Evolutionary conservation across 2,329 filamentous ascomycete species (phyloP).

Genomic region (Pseudocercospora pini-densiflorae): DNA sequence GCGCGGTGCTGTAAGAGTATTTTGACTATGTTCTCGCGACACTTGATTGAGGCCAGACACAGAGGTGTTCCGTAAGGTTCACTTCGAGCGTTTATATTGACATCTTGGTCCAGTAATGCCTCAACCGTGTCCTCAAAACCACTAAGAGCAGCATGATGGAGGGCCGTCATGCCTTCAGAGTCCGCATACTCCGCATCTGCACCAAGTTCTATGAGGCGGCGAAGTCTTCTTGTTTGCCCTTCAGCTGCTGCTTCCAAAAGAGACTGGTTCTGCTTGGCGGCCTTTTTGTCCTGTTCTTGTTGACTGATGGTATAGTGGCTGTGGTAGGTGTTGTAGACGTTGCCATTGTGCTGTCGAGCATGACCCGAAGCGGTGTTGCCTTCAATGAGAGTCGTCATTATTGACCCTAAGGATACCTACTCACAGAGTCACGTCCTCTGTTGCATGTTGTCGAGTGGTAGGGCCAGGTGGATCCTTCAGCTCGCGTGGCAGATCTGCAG

Average conservation of each 20-base stretch:
- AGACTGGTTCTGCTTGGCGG: background rate
- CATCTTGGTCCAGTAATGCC: background rate
- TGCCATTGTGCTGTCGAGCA: constrained; percentile 12
- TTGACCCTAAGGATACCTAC: no score
- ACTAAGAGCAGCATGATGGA: constrained; percentile 20
- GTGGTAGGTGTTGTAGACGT: constrained; percentile 14
- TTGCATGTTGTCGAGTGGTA: background rate
- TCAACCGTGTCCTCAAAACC: constrained; percentile 17
- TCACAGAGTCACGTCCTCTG: background rate
- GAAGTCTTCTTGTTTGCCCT: constrained; percentile 16
- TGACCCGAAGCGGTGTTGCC: background rate
- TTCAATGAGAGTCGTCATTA: background rate
- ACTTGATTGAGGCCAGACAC: constrained; percentile 1
- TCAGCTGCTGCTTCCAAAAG: constrained; percentile 13
- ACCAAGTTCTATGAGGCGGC: constrained; percentile 9
- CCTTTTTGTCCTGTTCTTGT: constrained; percentile 10
- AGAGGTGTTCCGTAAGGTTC: constrained; percentile 11
- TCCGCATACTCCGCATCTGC: constrained; percentile 3
- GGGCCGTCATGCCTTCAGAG: constrained; percentile 11
- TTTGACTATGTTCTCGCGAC: background rate
- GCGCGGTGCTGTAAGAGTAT: background rate
- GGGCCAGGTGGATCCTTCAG: background rate
- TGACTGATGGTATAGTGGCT: constrained; percentile 10
- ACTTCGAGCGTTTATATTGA: constrained; percentile 18
- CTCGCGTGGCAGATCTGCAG: background rate